phyloP scores from a whole-genome alignment of 1,284 basidiomycete species.

The Fomitopsis schrenkii region DNA sequence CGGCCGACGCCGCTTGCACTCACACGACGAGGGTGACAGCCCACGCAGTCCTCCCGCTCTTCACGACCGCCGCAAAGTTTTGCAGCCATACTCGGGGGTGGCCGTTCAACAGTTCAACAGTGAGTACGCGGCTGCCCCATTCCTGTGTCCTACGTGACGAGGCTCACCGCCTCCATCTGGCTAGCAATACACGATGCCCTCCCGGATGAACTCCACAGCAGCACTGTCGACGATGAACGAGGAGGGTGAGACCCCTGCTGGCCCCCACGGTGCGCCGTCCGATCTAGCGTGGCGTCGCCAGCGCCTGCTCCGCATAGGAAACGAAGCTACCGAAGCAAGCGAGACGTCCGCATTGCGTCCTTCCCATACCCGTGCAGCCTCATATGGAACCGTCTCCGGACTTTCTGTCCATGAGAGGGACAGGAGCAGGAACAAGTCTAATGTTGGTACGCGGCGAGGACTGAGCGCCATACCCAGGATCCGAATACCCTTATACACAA shows the following conservation, averaged over 20 bases:
- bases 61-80: too few relatives aligned
- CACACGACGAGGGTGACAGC: neutral
- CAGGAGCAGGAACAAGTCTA: constrained; percentile 29
- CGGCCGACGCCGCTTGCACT: neutral
- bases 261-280: constrained; percentile 33
- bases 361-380: constrained; percentile 16
- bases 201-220: neutral
- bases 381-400: constrained; percentile 47
- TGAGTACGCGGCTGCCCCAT: neutral
- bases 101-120: neutral
- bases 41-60: neutral
- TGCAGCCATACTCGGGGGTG: too few relatives aligned
- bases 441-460: constrained; percentile 29
- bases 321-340: constrained; percentile 13
- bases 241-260: constrained; percentile 18
- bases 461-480: constrained; percentile 33
- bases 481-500: constrained; percentile 28
- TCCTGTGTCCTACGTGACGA: neutral
- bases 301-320: constrained; percentile 46
- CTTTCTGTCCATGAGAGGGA: constrained; percentile 11
- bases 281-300: constrained; percentile 48
- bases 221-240: neutral
- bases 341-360: constrained; percentile 26
- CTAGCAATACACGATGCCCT: neutral
- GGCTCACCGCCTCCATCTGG: neutral